phyloP scores from a whole-genome alignment of 1,284 basidiomycete genomes.

The Phylloboletellus chloephorus region DNA sequence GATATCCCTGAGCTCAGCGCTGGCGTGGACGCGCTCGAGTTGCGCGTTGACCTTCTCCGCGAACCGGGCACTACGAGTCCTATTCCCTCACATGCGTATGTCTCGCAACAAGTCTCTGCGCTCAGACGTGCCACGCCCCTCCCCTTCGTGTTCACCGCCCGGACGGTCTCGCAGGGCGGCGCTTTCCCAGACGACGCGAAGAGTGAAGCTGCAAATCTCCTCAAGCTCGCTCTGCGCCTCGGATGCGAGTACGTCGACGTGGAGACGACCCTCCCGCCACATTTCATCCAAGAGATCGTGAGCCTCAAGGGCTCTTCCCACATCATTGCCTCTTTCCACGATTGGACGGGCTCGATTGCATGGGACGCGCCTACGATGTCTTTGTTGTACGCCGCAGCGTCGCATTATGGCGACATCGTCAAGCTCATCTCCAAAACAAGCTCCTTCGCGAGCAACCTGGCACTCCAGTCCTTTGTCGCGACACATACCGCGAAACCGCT shows the following conservation, averaged over 20 bases:
- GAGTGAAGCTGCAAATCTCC: constrained; percentile 73
- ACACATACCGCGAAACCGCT: constrained; percentile 64
- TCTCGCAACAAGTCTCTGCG: constrained; percentile 76
- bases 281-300: constrained; percentile 56
- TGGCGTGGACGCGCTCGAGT: constrained; percentile 91
- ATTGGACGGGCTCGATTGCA: constrained; percentile 81
- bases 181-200: constrained; percentile 80
- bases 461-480: constrained; percentile 69
- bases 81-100: constrained; percentile 70
- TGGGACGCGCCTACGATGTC: constrained; percentile 74
- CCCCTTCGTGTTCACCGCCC: constrained; percentile 90
- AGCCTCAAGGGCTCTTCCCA: constrained; percentile 62
- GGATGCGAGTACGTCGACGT: constrained; percentile 94
- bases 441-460: constrained; percentile 73
- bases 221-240: constrained; percentile 74
- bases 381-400: constrained; percentile 64
- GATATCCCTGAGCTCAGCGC: constrained; percentile 68
- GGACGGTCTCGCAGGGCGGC: constrained; percentile 87
- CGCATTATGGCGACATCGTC: constrained; percentile 77
- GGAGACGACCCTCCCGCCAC: constrained; percentile 74
- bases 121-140: constrained; percentile 75
- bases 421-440: constrained; percentile 90
- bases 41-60: constrained; percentile 87
- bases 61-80: constrained; percentile 41
- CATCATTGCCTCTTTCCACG: constrained; percentile 93